phyloP scores from a whole-genome alignment of 2,329 filamentous ascomycete genomes.

The Arthrobotrys musiformis region DNA sequence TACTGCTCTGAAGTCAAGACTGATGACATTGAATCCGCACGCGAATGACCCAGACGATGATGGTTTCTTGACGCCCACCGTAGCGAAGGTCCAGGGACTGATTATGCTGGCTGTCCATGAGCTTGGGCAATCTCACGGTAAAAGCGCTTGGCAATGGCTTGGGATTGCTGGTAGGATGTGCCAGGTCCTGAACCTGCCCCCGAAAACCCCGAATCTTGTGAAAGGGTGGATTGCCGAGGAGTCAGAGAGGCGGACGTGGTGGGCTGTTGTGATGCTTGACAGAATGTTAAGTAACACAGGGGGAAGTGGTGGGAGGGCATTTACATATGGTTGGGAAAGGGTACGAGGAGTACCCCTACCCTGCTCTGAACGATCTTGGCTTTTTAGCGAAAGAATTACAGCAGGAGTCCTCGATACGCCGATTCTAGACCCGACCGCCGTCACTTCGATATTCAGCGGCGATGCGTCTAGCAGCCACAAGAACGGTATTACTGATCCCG shows the following conservation, averaged over 20 bases:
- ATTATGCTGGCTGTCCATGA: constrained; percentile 78
- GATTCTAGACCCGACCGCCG: constrained; percentile 63
- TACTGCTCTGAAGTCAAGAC: constrained; percentile 65
- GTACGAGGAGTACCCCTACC: constrained; percentile 70
- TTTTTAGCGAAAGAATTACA: constrained; percentile 50
- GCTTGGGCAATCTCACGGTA: constrained; percentile 69
- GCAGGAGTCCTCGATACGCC: constrained; percentile 55
- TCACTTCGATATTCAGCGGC: constrained; percentile 72
- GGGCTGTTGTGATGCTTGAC: constrained; percentile 79
- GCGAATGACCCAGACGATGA: constrained; percentile 67
- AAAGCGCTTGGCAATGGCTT: constrained; percentile 74
- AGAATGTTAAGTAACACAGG: constrained; percentile 61
- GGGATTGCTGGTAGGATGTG: constrained; percentile 70
- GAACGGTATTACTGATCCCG: constrained; percentile 61
- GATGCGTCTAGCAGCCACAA: constrained; percentile 64
- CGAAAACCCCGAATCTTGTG: constrained; percentile 60
- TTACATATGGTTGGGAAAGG: constrained; percentile 73
- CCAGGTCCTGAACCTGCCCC: constrained; percentile 29
- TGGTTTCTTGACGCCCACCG: constrained; percentile 66
- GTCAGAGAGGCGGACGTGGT: constrained; percentile 75
- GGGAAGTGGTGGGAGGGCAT: constrained; percentile 63
- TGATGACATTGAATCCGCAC: constrained; percentile 69
- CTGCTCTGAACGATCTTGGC: constrained; percentile 66
- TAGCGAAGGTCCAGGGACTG: constrained; percentile 74
- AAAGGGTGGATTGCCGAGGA: constrained; percentile 71